Percentiles rank a stretch among this genome's conserved stretches.
phyloP scores from a whole-genome alignment of 2,329 filamentous ascomycete species.

The Plenodomus tracheiphilus region DNA sequence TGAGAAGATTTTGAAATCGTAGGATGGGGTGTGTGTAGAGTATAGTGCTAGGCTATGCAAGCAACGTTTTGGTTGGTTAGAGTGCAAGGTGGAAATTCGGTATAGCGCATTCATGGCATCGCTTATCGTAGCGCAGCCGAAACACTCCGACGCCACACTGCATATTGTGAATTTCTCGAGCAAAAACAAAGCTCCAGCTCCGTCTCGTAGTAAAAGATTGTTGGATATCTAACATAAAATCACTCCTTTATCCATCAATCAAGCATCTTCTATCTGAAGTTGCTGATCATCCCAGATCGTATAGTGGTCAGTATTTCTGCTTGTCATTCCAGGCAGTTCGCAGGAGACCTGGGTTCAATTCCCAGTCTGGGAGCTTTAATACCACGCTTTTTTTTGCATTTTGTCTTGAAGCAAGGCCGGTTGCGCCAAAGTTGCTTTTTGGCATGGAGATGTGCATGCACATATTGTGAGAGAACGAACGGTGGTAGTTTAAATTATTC shows the following conservation, averaged over 20 bases:
- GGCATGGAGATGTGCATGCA: too few species aligned
- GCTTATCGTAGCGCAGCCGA: not conserved
- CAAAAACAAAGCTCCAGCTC: too few species aligned
- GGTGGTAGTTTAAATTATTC: too few species aligned
- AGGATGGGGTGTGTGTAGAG: not conserved
- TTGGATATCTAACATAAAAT: too few species aligned
- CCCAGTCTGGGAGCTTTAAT: conserved; percentile 10
- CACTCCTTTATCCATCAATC: conserved; percentile 4
- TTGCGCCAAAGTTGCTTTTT: too few species aligned
- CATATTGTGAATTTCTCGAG: too few species aligned
- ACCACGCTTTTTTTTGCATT: not conserved
- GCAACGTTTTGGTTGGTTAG: too few species aligned
- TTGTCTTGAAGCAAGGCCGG: not conserved
- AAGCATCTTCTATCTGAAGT: not conserved
- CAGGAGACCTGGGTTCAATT: conserved; percentile 20
- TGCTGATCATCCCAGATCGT: conserved; percentile 14
- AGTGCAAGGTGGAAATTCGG: too few species aligned
- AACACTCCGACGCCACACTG: too few species aligned
- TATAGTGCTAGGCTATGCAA: too few species aligned
- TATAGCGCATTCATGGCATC: not conserved
- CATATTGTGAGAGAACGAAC: too few species aligned
- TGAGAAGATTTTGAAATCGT: conserved; percentile 5
- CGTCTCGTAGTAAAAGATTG: too few species aligned
- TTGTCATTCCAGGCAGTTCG: conserved; percentile 16
- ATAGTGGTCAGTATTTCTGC: conserved; percentile 26